These are phyloP conservation scores for Suillus subalutaceus DNA, from an alignment of 768 basidiomycete genomes.

Conservation along the genomic window DNA sequence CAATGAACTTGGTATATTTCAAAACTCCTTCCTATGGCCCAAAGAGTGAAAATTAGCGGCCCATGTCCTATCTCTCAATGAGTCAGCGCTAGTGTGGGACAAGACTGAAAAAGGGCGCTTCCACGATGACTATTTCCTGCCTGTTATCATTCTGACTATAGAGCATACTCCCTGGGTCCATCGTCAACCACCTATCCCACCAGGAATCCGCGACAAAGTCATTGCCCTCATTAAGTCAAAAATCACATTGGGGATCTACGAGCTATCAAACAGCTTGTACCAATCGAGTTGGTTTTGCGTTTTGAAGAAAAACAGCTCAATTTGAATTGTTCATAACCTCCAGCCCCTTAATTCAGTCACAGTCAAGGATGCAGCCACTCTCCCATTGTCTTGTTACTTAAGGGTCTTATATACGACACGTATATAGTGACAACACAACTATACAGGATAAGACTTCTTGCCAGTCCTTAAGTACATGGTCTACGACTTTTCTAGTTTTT, in stretches of 20 bases:
- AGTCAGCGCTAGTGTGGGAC: slow-evolving; percentile 41
- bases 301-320: slow-evolving; percentile 26
- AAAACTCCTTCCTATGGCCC: slow-evolving; percentile 7
- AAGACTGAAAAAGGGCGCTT: slow-evolving; percentile 40
- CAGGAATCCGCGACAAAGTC: no score
- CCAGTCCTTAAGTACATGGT: no score
- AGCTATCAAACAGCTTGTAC: slow-evolving; percentile 41
- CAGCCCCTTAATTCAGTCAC: slow-evolving; percentile 22
- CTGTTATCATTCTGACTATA: slow-evolving; percentile 27
- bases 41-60: slow-evolving; percentile 10
- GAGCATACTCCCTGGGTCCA: no score
- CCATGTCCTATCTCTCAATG: slow-evolving; percentile 33
- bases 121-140: slow-evolving; percentile 34
- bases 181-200: no score
- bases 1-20: background rate
- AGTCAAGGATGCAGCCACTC: slow-evolving; percentile 9
- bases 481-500: no score
- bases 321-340: slow-evolving; percentile 25
- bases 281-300: slow-evolving; percentile 43
- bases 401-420: no score
- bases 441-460: no score
- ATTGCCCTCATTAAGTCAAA: no score
- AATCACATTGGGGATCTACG: no score
- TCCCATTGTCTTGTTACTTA: no score
- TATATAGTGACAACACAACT: no score